These are phyloP conservation scores for Hypomontagnella submonticulosa DNA, from an alignment of 495 filamentous ascomycete species.

Conservation along the genomic window DNA sequence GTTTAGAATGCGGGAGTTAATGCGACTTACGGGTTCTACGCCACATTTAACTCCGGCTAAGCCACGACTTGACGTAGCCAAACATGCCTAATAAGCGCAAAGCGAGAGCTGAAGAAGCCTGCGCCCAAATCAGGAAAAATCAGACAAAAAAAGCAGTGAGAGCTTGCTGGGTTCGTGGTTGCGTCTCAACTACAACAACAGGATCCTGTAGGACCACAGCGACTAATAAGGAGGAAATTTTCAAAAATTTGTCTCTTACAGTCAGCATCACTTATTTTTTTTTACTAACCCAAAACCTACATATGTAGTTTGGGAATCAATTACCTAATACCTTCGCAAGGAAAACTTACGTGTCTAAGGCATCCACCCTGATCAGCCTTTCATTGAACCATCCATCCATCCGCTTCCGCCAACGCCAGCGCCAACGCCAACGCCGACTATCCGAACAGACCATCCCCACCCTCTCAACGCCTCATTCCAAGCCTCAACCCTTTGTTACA, in stretches of 20 bases:
- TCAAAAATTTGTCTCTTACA: too few relatives aligned
- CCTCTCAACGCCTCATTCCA: conserved; percentile 16
- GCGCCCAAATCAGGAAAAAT: conserved; percentile 14
- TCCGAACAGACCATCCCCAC: conserved; percentile 34
- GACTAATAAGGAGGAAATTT: too few relatives aligned
- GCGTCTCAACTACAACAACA: conserved; percentile 6
- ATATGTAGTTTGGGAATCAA: too few relatives aligned
- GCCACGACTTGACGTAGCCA: conserved; percentile 43
- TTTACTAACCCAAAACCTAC: neutral
- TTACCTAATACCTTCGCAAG: too few relatives aligned
- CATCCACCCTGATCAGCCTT: conserved; percentile 15
- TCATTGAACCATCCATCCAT: conserved; percentile 16
- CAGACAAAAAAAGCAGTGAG: conserved; percentile 1
- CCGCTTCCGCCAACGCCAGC: neutral
- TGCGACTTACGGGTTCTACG: conserved; percentile 1
- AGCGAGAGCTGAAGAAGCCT: neutral
- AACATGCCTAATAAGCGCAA: conserved; percentile 15
- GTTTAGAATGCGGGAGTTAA: conserved; percentile 4
- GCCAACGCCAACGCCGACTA: conserved; percentile 20
- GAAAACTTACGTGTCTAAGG: conserved; percentile 5
- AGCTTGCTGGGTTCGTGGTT: neutral
- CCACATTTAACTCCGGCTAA: conserved; percentile 23
- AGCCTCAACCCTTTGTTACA: conserved; percentile 16
- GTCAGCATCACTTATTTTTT: neutral
- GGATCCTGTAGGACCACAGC: conserved; percentile 3